phyloP scores from a whole-genome alignment of 805 yeast species.

The Cephaloascus albidus region DNA sequence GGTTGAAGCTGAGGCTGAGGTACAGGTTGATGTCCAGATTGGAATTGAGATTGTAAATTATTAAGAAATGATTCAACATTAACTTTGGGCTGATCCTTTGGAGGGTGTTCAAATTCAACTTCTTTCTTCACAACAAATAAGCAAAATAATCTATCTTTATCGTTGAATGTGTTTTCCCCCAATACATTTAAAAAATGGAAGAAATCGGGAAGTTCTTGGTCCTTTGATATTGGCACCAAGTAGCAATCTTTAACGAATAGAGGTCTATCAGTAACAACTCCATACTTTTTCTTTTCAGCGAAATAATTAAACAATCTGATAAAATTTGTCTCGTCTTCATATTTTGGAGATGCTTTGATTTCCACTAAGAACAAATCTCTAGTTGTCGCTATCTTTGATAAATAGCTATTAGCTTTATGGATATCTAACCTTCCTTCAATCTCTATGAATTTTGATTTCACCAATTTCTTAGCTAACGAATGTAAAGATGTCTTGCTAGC shows the following conservation, averaged over 20 bases:
- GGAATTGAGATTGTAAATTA: not conserved
- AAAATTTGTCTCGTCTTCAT: slow-evolving; percentile 12
- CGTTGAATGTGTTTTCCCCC: not conserved
- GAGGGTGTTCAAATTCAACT: not conserved
- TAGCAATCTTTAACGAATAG: slow-evolving; percentile 55
- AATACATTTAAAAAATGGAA: not conserved
- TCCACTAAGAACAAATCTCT: slow-evolving; percentile 47
- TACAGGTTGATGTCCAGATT: not conserved
- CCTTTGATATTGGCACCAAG: slow-evolving; percentile 29
- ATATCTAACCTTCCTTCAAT: slow-evolving; percentile 59
- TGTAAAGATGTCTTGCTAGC: slow-evolving; percentile 15
- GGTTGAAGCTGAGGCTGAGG: not conserved
- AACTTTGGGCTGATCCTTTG: not conserved
- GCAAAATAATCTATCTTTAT: not conserved
- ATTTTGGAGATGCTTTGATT: slow-evolving; percentile 22
- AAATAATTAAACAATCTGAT: slow-evolving; percentile 35
- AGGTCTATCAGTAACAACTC: slow-evolving; percentile 46
- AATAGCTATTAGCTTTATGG: slow-evolving; percentile 45
- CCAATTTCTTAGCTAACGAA: slow-evolving; percentile 19
- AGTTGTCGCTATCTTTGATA: slow-evolving; percentile 33
- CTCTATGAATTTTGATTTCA: slow-evolving; percentile 19
- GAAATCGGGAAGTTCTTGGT: slow-evolving; percentile 5
- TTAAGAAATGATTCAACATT: not conserved
- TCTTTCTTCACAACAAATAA: slow-evolving; percentile 1
- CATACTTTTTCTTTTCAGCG: slow-evolving; percentile 36